Conservation (phyloP, 495 filamentous ascomycete genomes). For the Podospora appendiculata region DNA sequence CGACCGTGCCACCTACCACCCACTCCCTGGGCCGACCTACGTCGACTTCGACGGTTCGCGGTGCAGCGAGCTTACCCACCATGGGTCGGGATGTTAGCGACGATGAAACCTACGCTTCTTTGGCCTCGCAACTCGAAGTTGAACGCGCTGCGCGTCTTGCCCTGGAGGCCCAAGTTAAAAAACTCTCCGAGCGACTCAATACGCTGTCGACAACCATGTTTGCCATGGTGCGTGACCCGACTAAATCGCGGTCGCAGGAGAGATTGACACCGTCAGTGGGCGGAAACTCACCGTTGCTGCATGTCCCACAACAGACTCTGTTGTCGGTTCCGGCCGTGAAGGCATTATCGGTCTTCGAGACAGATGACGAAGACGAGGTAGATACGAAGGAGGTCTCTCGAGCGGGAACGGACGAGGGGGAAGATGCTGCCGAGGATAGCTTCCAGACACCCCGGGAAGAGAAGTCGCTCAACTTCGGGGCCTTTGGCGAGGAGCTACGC, state of each 20-base stretch:
- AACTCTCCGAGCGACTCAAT: conserved; percentile 36
- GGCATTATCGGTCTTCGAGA: conserved; percentile 29
- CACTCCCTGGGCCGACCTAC: conserved; percentile 17
- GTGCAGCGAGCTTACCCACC: conserved; percentile 32
- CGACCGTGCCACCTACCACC: conserved; percentile 4
- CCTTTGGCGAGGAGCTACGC: conserved; percentile 35
- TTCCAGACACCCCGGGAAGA: conserved; percentile 40
- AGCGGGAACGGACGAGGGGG: conserved; percentile 11
- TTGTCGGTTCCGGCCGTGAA: conserved; percentile 3
- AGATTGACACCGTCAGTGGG: conserved; percentile 6
- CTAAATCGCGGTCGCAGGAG: conserved; percentile 19
- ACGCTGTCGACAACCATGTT: conserved; percentile 29
- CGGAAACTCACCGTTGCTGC: conserved; percentile 8
- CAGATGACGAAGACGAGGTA: conserved; percentile 23
- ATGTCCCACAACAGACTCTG: not conserved
- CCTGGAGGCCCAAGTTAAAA: conserved; percentile 44
- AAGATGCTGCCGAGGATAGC: conserved; percentile 25
- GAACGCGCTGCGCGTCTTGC: conserved; percentile 42
- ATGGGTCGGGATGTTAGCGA: conserved; percentile 23
- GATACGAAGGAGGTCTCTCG: conserved; percentile 12
- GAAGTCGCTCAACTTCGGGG: conserved; percentile 26
- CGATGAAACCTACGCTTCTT: conserved; percentile 17
- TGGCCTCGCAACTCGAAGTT: conserved; percentile 37
- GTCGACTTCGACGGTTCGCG: conserved; percentile 34
- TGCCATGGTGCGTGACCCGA: conserved; percentile 24